Base-by-base conservation (phyloP, 2,329 filamentous ascomycete genomes). In the Capronia coronata region DNA sequence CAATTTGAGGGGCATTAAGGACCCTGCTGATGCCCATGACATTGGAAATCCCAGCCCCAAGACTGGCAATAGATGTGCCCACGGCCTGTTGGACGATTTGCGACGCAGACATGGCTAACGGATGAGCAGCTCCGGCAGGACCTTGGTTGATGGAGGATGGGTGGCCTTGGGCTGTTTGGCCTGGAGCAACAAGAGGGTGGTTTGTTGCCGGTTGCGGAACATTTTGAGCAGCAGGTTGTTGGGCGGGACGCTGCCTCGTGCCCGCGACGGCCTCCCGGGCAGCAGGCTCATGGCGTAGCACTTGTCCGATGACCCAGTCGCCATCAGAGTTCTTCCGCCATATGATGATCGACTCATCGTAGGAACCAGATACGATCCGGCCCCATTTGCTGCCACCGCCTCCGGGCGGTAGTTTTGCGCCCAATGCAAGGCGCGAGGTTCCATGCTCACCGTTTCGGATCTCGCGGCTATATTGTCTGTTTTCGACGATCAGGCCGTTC, bases 281-380 rank as follows among this genome's bases (percentile, higher is more conserved):
- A 38, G 34, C 41, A 18, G 47, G 21, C 11, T 86, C 84, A 64
- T 94, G 87, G 32, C 82, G 77, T 8, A 94, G 74, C 38, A 80
- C 79, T 57, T 91, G 86, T 27, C 82, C 81, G 46, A 83, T 80
- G 58, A 83, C 83, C 90, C 93, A 97, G 21, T 86, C 79, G 2
- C 90, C 90, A 58, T 93, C 83, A 57, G 82, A 79, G 57, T 94
- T 86, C 54, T 87, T 83, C 59, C 86, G 84, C 93, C 93, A 98
- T 49, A 98, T 87, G 58, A 96, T 90, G 59, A 98, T 88, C 9
- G 83, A 90, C 69, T 95, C 88, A 60, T 98, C 93, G 60, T 98
- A 98, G 0, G 89, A 95, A 2, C 93, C 93, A 5, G 90, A 96
- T 2, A 98, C 88, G 51, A 98, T 98, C n/a, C 90, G 83, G 8